These are phyloP conservation scores for Penicillium salamii DNA, from an alignment of 495 filamentous ascomycete species.

Conservation along the genomic window DNA sequence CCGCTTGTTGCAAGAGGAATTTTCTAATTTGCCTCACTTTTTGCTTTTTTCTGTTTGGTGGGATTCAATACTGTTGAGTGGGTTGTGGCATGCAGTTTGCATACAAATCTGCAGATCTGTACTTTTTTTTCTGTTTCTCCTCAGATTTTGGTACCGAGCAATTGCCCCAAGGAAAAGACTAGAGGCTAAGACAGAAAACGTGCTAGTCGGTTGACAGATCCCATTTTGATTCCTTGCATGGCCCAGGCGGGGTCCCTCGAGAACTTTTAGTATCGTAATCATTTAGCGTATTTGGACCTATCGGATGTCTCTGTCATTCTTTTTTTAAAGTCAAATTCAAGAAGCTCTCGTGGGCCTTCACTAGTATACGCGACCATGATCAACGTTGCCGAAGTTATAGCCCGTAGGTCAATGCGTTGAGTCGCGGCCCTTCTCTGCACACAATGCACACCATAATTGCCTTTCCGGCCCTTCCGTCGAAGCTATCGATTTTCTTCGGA, in stretches of 20 bases:
- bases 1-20: conserved; percentile 17
- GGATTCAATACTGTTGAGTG: not conserved
- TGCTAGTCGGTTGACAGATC: conserved; percentile 13
- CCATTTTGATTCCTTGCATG: conserved; percentile 2
- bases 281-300: conserved; percentile 10
- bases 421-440: conserved; percentile 18
- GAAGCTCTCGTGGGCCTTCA: conserved; percentile 1
- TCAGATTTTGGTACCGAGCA: conserved; percentile 24
- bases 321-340: not conserved
- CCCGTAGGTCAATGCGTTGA: conserved; percentile 23
- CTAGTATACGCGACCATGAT: conserved; percentile 10
- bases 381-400: conserved; percentile 19
- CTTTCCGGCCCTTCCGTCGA: conserved; percentile 15
- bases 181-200: conserved; percentile 4
- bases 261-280: not conserved
- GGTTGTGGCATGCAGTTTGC: conserved; percentile 1
- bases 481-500: conserved; percentile 19
- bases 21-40: conserved; percentile 6
- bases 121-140: conserved; percentile 20
- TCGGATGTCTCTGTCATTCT: conserved; percentile 11
- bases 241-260: too few species aligned
- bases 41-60: conserved; percentile 6
- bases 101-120: conserved; percentile 10
- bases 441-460: conserved; percentile 28
- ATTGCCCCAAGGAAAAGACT: not conserved